phyloP scores from a whole-genome alignment of 2,329 filamentous ascomycete genomes.

The Verticillium klebahnii region DNA sequence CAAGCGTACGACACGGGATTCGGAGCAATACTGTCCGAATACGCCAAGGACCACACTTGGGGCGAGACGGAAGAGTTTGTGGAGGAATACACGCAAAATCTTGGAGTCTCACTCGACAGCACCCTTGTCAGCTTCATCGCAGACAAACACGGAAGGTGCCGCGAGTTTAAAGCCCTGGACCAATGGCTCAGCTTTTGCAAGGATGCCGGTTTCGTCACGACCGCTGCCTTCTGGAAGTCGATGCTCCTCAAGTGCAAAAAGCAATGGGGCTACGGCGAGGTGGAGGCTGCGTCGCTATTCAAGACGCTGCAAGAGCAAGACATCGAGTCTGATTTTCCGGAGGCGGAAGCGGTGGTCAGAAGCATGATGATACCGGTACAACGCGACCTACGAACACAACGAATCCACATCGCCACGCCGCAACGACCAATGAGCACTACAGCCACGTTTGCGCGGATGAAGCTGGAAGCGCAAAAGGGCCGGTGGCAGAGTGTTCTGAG shows the following conservation, averaged over 20 bases:
- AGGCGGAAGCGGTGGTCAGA: constrained; percentile 7
- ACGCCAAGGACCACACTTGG: constrained; percentile 29
- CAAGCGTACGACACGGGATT: constrained; percentile 26
- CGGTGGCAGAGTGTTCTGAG: constrained; percentile 26
- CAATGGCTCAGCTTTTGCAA: constrained; percentile 36
- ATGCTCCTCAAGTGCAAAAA: constrained; percentile 31
- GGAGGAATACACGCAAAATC: constrained; percentile 26
- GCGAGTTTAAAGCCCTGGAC: constrained; percentile 31
- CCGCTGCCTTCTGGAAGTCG: constrained; percentile 31
- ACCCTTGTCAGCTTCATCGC: constrained; percentile 37
- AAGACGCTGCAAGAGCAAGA: constrained; percentile 24
- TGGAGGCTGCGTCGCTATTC: constrained; percentile 28
- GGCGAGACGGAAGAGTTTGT: constrained; percentile 35
- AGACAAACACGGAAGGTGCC: constrained; percentile 34
- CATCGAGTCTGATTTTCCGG: constrained; percentile 8
- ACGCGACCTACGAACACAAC: constrained; percentile 10
- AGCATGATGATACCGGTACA: background rate
- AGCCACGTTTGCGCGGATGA: constrained; percentile 35
- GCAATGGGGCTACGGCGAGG: constrained; percentile 31
- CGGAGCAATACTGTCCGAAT: constrained; percentile 33
- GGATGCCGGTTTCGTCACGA: constrained; percentile 26
- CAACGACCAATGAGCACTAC: constrained; percentile 20
- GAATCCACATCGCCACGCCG: constrained; percentile 13
- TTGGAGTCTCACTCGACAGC: constrained; percentile 28
- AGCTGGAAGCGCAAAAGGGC: constrained; percentile 26